These are phyloP conservation scores for Kodamaea restingae DNA, from an alignment of 805 yeast genomes.

Conservation along the genomic window DNA sequence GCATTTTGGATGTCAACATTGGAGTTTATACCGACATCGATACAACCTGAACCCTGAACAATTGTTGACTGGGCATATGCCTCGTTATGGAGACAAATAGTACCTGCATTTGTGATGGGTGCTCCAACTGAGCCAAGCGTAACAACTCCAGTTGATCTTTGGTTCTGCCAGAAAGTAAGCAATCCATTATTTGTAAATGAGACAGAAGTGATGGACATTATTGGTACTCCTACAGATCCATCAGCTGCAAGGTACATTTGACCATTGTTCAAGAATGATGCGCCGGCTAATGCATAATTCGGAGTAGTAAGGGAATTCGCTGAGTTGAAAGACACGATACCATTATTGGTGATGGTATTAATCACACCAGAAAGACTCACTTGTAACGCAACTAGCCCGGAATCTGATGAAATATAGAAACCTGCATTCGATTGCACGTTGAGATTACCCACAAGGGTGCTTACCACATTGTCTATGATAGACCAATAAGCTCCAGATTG, in stretches of 20 bases:
- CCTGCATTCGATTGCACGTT: slow-evolving; percentile 14
- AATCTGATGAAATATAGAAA: slow-evolving; percentile 13
- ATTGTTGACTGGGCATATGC: slow-evolving; percentile 19
- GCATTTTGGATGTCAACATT: slow-evolving; percentile 10
- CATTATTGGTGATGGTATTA: slow-evolving; percentile 17
- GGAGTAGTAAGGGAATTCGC: slow-evolving; percentile 11
- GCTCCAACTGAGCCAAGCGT: slow-evolving; percentile 12
- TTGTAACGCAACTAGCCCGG: slow-evolving; percentile 6
- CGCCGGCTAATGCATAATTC: slow-evolving; percentile 7
- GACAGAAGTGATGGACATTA: slow-evolving; percentile 10
- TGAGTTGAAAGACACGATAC: slow-evolving; percentile 16
- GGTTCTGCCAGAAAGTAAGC: slow-evolving; percentile 18
- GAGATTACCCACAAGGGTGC: slow-evolving; percentile 13
- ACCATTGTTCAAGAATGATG: slow-evolving; percentile 11
- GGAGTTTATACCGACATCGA: slow-evolving; percentile 15
- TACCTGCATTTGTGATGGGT: slow-evolving; percentile 14
- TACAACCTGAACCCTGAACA: slow-evolving; percentile 26
- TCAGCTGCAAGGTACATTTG: slow-evolving; percentile 12
- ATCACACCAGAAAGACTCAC: slow-evolving; percentile 10
- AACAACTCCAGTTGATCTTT: slow-evolving; percentile 19
- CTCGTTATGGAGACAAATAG: slow-evolving; percentile 22
- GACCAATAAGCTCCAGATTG: slow-evolving; percentile 17
- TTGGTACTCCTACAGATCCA: slow-evolving; percentile 10
- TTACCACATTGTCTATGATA: slow-evolving; percentile 13
- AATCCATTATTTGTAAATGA: slow-evolving; percentile 17